Conservation (phyloP, 2,329 filamentous ascomycete genomes). For the Meredithiella fracta region DNA sequence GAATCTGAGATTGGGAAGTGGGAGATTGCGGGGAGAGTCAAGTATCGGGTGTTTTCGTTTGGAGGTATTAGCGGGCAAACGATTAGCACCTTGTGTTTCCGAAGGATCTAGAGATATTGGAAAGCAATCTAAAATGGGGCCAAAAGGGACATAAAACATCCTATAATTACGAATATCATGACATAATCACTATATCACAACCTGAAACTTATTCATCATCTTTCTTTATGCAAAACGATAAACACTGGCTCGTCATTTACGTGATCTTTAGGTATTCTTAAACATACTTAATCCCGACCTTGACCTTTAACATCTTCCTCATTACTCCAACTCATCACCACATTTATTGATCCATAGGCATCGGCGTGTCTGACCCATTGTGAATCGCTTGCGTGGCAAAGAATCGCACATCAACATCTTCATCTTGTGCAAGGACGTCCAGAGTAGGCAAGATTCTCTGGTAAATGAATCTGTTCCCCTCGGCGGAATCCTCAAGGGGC, state of each 20-base stretch:
- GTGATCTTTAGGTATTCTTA: conserved; percentile 7
- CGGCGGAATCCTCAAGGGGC: conserved; percentile 47
- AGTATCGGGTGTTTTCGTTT: conserved; percentile 78
- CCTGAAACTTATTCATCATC: neutral
- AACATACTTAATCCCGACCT: neutral
- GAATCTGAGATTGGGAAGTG: conserved; percentile 24
- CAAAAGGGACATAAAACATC: neutral
- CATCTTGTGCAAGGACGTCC: conserved; percentile 90
- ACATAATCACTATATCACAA: neutral
- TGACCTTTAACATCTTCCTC: neutral
- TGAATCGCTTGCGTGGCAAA: conserved; percentile 83
- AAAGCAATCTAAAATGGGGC: neutral
- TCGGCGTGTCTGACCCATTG: conserved; percentile 39
- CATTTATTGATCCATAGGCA: conserved; percentile 44
- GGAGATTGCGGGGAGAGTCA: conserved; percentile 48
- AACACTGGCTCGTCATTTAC: neutral
- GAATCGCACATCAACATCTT: conserved; percentile 95
- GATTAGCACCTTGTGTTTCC: conserved; percentile 75
- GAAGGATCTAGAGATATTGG: conserved; percentile 22
- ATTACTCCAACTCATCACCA: neutral
- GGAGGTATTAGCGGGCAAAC: conserved; percentile 77
- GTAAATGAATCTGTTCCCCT: conserved; percentile 65
- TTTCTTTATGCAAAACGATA: neutral
- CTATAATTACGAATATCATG: neutral
- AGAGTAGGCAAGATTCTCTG: conserved; percentile 76